phyloP scores from a whole-genome alignment of 139 green algal species.

The Chlorella vulgaris region DNA sequence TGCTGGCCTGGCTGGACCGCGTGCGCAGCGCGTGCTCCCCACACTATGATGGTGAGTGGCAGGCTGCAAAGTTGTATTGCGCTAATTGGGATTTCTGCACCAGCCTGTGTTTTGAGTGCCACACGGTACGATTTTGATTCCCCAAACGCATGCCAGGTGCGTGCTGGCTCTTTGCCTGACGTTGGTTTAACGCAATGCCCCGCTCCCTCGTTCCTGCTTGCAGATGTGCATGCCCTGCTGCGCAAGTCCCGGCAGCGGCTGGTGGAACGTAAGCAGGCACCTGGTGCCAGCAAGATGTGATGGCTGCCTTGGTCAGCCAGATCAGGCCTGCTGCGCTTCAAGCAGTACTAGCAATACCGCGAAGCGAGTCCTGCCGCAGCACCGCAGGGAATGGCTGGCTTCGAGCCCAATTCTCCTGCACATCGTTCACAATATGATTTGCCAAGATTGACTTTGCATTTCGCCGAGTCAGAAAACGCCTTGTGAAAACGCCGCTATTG shows the following conservation, averaged over 20 bases:
- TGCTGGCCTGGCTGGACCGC: conserved; percentile 19
- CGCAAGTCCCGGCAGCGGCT: conserved; percentile 17
- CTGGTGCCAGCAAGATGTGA: conserved; percentile 29
- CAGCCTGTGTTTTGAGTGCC: neutral
- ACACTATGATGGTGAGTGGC: conserved; percentile 31
- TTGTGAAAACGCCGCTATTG: too few species aligned
- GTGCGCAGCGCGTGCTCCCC: neutral
- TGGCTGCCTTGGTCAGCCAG: too few species aligned
- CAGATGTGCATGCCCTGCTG: conserved; percentile 37
- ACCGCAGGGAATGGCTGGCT: too few species aligned
- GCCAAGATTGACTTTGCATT: too few species aligned
- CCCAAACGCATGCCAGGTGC: too few species aligned
- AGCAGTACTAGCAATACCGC: neutral
- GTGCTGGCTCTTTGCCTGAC: too few species aligned
- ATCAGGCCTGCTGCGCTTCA: too few species aligned
- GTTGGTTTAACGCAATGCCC: neutral
- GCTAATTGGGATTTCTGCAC: too few species aligned
- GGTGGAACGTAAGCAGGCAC: conserved; percentile 2
- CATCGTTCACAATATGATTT: too few species aligned
- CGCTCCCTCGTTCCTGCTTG: neutral
- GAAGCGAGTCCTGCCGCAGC: neutral
- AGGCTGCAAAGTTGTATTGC: neutral
- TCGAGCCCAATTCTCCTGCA: too few species aligned
- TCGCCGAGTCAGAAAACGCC: too few species aligned
- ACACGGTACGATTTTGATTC: too few species aligned